Percentiles rank a stretch among this genome's conserved stretches.
Conservation (phyloP, 1,139 yeast species). For the Yamadazyma kanchanaburiensis region DNA sequence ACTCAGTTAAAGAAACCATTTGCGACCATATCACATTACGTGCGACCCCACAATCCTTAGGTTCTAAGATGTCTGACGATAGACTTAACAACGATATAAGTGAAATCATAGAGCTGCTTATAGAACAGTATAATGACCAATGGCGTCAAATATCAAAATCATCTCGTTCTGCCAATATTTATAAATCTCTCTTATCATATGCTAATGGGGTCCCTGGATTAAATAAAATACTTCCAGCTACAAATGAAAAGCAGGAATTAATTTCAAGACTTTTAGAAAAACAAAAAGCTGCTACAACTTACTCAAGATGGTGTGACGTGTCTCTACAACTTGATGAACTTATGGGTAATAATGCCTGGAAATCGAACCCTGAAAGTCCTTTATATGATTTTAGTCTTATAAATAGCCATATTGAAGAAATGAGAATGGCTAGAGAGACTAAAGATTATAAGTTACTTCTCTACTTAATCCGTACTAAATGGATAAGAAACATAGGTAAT, state of each 20-base stretch:
- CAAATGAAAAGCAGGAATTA: slow-evolving; percentile 24
- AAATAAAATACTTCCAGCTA: slow-evolving; percentile 22
- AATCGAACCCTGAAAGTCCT: slow-evolving; percentile 53
- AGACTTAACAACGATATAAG: too few species aligned
- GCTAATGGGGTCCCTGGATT: slow-evolving; percentile 24
- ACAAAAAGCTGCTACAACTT: slow-evolving; percentile 61
- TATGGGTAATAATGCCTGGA: slow-evolving; percentile 70
- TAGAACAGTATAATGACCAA: slow-evolving; percentile 10
- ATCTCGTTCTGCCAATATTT: slow-evolving; percentile 1
- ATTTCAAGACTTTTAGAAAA: slow-evolving; percentile 37
- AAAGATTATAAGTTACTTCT: slow-evolving; percentile 61
- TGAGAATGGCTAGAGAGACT: slow-evolving; percentile 55
- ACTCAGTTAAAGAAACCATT: too few species aligned
- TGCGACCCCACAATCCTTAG: too few species aligned
- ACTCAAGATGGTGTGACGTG: slow-evolving; percentile 66
- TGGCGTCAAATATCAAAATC: slow-evolving; percentile 2
- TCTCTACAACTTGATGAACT: slow-evolving; percentile 64
- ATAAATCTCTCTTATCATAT: slow-evolving; percentile 9
- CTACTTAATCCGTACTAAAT: slow-evolving; percentile 75
- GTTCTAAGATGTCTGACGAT: too few species aligned
- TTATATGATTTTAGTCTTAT: slow-evolving; percentile 72
- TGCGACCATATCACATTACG: too few species aligned
- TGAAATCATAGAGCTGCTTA: slow-evolving; percentile 12
- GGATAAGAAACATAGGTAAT: slow-evolving; percentile 84
- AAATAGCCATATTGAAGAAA: slow-evolving; percentile 48